These are phyloP conservation scores for Orbilia quercus DNA, from an alignment of 2,329 filamentous ascomycete species.

Conservation along the genomic window DNA sequence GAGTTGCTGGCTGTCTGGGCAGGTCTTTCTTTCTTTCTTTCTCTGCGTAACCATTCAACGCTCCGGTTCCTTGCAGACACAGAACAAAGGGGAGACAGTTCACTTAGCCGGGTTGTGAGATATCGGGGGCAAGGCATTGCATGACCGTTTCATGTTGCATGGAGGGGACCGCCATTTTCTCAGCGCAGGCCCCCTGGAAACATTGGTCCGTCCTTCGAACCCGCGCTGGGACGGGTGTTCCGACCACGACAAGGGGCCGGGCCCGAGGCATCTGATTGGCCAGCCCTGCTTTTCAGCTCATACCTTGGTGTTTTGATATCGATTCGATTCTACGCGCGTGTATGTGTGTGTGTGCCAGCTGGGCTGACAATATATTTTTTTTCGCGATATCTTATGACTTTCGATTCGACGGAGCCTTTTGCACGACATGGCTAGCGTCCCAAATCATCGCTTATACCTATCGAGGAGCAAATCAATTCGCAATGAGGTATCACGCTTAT, in stretches of 20 bases:
- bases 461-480: too few species aligned
- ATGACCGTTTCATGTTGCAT: constrained; percentile 47
- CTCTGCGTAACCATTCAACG: constrained; percentile 23
- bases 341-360: neutral
- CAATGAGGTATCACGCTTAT: too few species aligned
- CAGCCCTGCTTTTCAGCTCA: too few species aligned
- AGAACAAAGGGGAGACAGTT: neutral
- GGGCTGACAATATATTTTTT: neutral
- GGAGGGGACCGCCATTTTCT: constrained; percentile 36
- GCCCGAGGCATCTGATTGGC: constrained; percentile 1
- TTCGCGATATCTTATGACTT: too few species aligned
- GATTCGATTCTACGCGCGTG: too few species aligned
- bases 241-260: neutral
- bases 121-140: constrained; percentile 43
- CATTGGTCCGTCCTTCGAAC: constrained; percentile 14
- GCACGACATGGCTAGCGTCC: too few species aligned
- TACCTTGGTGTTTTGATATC: too few species aligned
- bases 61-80: constrained; percentile 13
- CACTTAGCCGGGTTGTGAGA: constrained; percentile 9
- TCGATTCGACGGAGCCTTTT: too few species aligned
- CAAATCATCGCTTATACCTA: neutral
- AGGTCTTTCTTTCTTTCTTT: constrained; percentile 15
- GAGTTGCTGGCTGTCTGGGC: constrained; percentile 26
- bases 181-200: constrained; percentile 44
- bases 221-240: constrained; percentile 25